Conservation (phyloP, 1,139 yeast genomes). For the Torulaspora globosa region DNA sequence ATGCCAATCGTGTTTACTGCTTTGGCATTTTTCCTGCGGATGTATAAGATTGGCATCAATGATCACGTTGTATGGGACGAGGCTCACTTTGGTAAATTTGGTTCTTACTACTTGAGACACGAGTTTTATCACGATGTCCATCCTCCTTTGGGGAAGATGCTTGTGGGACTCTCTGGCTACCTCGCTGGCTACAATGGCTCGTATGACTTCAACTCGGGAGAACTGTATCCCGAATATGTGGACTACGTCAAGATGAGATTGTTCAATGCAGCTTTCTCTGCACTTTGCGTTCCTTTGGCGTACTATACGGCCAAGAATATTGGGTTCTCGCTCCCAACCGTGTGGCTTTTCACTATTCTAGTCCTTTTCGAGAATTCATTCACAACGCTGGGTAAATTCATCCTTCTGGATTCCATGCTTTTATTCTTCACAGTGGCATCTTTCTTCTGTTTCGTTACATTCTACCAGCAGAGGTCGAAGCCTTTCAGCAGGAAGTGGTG, state of each 20-base stretch:
- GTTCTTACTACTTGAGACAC: constrained; percentile 86
- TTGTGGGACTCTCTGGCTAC: constrained; percentile 91
- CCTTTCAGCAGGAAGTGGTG: constrained; percentile 85
- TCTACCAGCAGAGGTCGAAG: constrained; percentile 63
- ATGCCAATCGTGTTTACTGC: constrained; percentile 60
- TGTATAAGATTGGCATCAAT: constrained; percentile 68
- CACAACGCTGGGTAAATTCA: constrained; percentile 86
- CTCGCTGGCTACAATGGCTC: constrained; percentile 94
- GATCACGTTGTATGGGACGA: constrained; percentile 91
- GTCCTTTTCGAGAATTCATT: constrained; percentile 82
- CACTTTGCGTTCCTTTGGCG: constrained; percentile 88
- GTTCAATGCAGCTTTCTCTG: constrained; percentile 87
- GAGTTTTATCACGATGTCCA: constrained; percentile 97
- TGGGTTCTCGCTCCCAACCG: constrained; percentile 73
- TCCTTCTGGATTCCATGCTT: constrained; percentile 92
- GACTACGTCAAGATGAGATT: constrained; percentile 90
- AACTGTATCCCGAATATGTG: constrained; percentile 75
- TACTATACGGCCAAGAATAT: constrained; percentile 86
- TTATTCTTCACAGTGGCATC: constrained; percentile 87
- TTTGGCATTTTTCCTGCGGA: constrained; percentile 66
- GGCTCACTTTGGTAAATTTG: constrained; percentile 95
- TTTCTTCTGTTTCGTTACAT: constrained; percentile 68
- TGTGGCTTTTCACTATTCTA: constrained; percentile 86
- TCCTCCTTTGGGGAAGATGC: constrained; percentile 97
- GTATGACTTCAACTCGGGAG: constrained; percentile 90